Base-by-base conservation (phyloP, 495 filamentous ascomycete genomes). In the Ramalina intermedia region DNA sequence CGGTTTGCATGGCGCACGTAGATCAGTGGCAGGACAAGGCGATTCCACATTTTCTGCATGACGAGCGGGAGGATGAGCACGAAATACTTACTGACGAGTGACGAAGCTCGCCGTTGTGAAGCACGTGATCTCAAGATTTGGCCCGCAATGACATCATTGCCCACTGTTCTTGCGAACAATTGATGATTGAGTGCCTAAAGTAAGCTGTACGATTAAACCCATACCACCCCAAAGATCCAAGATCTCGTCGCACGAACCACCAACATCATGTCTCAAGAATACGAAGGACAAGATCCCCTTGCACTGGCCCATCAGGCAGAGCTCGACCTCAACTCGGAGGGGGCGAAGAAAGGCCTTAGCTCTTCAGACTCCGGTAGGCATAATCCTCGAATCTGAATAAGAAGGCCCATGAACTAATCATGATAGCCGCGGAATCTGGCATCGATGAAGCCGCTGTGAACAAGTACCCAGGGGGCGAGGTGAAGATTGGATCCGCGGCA, bases 291-390 rank as follows among this genome's bases (percentile, higher is more conserved):
- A 47, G 61, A 70, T 38, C 57, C 65, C 16, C 59, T 61, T 33
- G 58, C 33, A 23, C 63, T 74, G 43, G 67, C 71, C 52, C 55
- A 63, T 18, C 55, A 66, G 46, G 71, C 71, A 14, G 69, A 75
- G 60, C 61, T 54, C 21, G 71, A 73, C 52, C 63, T 75, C 39
- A 71, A 71, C 57, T 63, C 56, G 18, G 63, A 67, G 52, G 57
- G 61, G 26, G 49, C 66, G 38, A 73, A 74, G 46, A 65, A 65
- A 2, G 71, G 69, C 38, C 47, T 48, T n/a, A 48, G 48, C 9
- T 37, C 43, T 6, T 40, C 47, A 4, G 45, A 54, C 17, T 60
- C 58, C 29, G 46, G 58, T 58, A 60, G 4, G 35, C 23, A 11
- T 1, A 5, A 37, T 20, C n/a, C 20, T 16, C 4, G 13, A 12